phyloP scores from a whole-genome alignment of 306 rosid genomes.

The Glycyrrhiza uralensis region DNA sequence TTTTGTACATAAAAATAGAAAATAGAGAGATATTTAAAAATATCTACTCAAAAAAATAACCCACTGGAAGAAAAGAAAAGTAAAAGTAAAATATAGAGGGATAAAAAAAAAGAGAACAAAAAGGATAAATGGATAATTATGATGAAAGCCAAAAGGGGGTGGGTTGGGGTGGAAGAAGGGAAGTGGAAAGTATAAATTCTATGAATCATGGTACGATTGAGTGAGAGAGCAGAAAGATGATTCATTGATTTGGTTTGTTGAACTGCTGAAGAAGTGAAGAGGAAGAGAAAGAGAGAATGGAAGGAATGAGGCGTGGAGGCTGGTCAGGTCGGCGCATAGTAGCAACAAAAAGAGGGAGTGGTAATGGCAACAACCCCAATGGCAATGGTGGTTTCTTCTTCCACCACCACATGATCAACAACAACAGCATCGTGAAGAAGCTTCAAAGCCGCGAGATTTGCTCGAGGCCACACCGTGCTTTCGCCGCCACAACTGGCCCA shows the following conservation, averaged over 20 bases:
- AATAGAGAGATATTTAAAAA: no score
- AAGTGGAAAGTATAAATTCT: no score
- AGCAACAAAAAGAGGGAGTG: conserved; percentile 61
- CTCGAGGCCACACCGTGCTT: conserved; percentile 73
- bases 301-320: conserved; percentile 68
- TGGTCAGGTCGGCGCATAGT: conserved; percentile 58
- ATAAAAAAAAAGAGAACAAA: no score
- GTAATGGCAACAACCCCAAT: not conserved
- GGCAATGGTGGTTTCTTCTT: conserved; percentile 39
- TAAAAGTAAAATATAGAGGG: no score
- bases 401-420: not conserved
- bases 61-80: no score
- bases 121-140: no score
- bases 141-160: no score
- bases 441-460: conserved; percentile 79
- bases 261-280: not conserved
- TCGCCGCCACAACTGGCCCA: conserved; percentile 64
- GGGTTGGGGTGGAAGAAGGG: no score
- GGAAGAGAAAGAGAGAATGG: conserved; percentile 38
- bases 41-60: no score
- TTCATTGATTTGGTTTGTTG: not conserved
- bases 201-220: no score
- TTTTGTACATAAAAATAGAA: no score
- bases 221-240: not conserved
- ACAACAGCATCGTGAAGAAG: conserved; percentile 48